Percentiles rank a stretch among this genome's conserved stretches.
These are phyloP conservation scores for Toxicodendron radicans DNA, from an alignment of 345 rosid genomes.

Conservation along the genomic window DNA sequence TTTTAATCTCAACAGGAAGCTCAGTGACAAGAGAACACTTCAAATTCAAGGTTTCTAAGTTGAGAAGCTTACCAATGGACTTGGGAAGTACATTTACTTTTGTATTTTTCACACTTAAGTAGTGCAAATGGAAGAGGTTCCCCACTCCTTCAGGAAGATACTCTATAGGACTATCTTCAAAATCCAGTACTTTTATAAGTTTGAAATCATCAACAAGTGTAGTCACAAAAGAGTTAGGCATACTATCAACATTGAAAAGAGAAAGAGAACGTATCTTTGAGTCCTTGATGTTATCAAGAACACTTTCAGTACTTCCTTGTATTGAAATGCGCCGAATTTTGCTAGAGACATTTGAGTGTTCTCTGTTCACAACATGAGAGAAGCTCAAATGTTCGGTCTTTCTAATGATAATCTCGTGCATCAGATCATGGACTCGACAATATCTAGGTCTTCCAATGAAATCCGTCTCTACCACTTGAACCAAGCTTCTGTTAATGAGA, in stretches of 20 bases:
- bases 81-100: neutral
- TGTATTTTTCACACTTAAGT: conserved; percentile 8
- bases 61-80: neutral
- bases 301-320: neutral
- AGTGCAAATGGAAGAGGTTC: neutral
- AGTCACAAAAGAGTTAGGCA: neutral
- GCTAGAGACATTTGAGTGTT: neutral
- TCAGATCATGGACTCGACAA: no score
- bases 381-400: conserved; percentile 9
- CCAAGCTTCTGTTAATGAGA: no score
- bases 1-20: neutral
- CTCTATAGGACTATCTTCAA: neutral
- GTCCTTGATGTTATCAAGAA: neutral
- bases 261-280: conserved; percentile 19
- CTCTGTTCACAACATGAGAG: neutral
- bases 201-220: neutral
- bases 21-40: neutral
- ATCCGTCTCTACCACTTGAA: no score
- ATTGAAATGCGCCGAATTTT: conserved; percentile 17
- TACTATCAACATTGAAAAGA: conserved; percentile 1
- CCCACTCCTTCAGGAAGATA: neutral
- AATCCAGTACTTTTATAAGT: conserved; percentile 9
- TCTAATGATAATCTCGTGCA: neutral
- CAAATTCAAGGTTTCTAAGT: conserved; percentile 5
- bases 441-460: no score